phyloP scores from a whole-genome alignment of 805 yeast species.

The Hanseniaspora lindneri region DNA sequence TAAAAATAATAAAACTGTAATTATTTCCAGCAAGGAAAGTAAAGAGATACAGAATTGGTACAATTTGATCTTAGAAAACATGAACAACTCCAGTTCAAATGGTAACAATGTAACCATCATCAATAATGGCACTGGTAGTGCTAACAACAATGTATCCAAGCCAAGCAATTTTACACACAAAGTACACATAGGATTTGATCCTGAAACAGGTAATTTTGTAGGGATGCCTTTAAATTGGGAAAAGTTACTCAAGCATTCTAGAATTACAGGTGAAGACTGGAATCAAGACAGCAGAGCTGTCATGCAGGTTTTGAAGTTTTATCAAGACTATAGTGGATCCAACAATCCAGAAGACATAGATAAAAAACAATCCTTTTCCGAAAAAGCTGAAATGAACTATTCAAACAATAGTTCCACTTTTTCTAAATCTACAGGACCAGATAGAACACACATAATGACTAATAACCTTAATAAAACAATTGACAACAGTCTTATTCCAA shows the following conservation, averaged over 20 bases:
- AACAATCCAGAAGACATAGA: slow-evolving; percentile 2
- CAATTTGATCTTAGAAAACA: slow-evolving; percentile 1
- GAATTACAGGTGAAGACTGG: slow-evolving; percentile 85
- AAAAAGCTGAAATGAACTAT: background rate
- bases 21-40: slow-evolving; percentile 3
- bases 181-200: slow-evolving; percentile 81
- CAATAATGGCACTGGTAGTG: background rate
- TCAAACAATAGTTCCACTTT: background rate
- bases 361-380: slow-evolving; percentile 2
- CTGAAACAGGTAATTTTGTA: slow-evolving; percentile 72
- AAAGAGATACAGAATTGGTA: slow-evolving; percentile 8
- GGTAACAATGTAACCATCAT: slow-evolving; percentile 3
- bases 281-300: slow-evolving; percentile 91
- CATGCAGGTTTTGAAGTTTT: slow-evolving; percentile 77
- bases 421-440: slow-evolving; percentile 6
- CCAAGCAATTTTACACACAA: slow-evolving; percentile 93
- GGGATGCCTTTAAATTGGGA: slow-evolving; percentile 96
- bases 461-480: slow-evolving; percentile 9
- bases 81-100: background rate
- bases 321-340: slow-evolving; percentile 35
- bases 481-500: slow-evolving; percentile 31
- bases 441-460: slow-evolving; percentile 5
- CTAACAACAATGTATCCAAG: slow-evolving; percentile 47
- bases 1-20: slow-evolving; percentile 8
- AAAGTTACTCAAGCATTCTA: slow-evolving; percentile 65